A percentile compares a stretch with the other conserved stretches of the same genome.
Evolutionary conservation across 2,329 filamentous ascomycete genomes (phyloP).

Genomic region (Aspergillus neotritici): DNA sequence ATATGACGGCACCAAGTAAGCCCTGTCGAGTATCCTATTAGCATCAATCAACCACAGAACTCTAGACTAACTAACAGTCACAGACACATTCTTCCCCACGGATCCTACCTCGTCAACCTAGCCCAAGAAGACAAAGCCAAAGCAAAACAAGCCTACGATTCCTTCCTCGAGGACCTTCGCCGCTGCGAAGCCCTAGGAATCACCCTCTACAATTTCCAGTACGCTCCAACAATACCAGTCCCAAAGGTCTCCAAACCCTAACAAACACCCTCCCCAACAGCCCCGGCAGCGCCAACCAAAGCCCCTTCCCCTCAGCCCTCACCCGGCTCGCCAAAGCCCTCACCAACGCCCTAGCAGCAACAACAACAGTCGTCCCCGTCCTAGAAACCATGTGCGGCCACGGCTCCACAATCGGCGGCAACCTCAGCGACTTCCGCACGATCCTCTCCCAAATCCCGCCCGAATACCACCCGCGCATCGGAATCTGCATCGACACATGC

Average conservation of each 20-base stretch:
- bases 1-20: slow-evolving; percentile 61
- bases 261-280: slow-evolving; percentile 22
- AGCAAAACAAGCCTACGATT: slow-evolving; percentile 75
- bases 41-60: not conserved
- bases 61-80: slow-evolving; percentile 14
- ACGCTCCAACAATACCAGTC: slow-evolving; percentile 10
- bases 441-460: slow-evolving; percentile 66
- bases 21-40: not conserved
- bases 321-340: slow-evolving; percentile 73
- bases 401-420: slow-evolving; percentile 79
- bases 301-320: slow-evolving; percentile 63
- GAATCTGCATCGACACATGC: slow-evolving; percentile 94
- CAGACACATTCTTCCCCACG: slow-evolving; percentile 77
- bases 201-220: slow-evolving; percentile 92
- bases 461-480: slow-evolving; percentile 77
- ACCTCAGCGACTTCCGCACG: slow-evolving; percentile 78
- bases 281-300: slow-evolving; percentile 73
- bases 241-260: not conserved
- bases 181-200: slow-evolving; percentile 85
- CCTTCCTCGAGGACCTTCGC: slow-evolving; percentile 80
- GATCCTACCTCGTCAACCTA: slow-evolving; percentile 93
- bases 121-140: slow-evolving; percentile 76
- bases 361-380: slow-evolving; percentile 69
- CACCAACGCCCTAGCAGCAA: slow-evolving; percentile 74
- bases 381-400: slow-evolving; percentile 93